phyloP scores from a whole-genome alignment of 768 basidiomycete species.

The Tephrocybe sp. region DNA sequence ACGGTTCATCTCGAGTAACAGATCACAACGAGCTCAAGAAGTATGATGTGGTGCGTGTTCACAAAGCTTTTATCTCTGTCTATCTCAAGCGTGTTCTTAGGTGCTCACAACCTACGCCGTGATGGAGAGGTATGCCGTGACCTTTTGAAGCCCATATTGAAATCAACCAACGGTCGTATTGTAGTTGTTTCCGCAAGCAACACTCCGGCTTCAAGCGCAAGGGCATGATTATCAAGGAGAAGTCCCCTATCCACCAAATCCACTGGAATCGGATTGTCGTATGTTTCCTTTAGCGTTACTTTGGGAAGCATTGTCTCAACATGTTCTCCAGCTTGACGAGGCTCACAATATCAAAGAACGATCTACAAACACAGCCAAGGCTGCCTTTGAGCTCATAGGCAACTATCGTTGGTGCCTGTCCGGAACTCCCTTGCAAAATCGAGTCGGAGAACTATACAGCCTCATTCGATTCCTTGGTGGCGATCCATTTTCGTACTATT shows the following conservation, averaged over 20 bases:
- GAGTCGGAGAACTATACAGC: slow-evolving; percentile 98
- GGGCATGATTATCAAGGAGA: slow-evolving; percentile 80
- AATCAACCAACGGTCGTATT: background rate
- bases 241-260: slow-evolving; percentile 79
- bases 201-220: slow-evolving; percentile 89
- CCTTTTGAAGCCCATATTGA: background rate
- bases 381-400: slow-evolving; percentile 85
- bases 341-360: slow-evolving; percentile 99
- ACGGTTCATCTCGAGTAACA: slow-evolving; percentile 72
- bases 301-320: background rate
- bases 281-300: slow-evolving; percentile 22
- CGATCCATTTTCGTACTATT: slow-evolving; percentile 89
- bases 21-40: slow-evolving; percentile 69
- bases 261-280: slow-evolving; percentile 83
- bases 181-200: slow-evolving; percentile 89
- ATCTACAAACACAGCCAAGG: slow-evolving; percentile 92
- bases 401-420: slow-evolving; percentile 93
- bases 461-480: slow-evolving; percentile 90
- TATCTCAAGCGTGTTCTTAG: slow-evolving; percentile 27
- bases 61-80: background rate
- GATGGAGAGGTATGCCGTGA: slow-evolving; percentile 53
- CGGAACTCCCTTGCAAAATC: slow-evolving; percentile 94
- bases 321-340: slow-evolving; percentile 69
- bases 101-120: slow-evolving; percentile 88
- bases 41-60: slow-evolving; percentile 74